phyloP scores from a whole-genome alignment of 768 basidiomycete species.

The Daedaleopsis sinensis region DNA sequence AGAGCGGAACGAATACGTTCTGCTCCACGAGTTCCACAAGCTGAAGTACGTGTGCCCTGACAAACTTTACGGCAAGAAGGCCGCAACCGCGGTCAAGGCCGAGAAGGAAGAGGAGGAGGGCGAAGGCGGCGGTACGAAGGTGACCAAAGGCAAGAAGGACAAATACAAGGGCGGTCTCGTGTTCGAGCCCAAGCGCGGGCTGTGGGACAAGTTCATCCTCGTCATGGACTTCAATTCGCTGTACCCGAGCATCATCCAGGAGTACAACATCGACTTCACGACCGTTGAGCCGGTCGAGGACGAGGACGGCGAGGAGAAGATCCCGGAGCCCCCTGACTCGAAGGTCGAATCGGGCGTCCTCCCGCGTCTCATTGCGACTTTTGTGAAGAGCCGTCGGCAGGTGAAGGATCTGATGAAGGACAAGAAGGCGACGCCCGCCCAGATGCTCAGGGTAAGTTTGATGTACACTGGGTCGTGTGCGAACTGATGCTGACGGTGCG shows the following conservation, averaged over 20 bases:
- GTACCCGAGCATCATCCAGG: slow-evolving; percentile 99
- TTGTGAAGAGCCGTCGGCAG: slow-evolving; percentile 85
- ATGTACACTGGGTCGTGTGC: background rate
- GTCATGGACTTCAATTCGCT: slow-evolving; percentile 99
- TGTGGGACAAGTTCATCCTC: slow-evolving; percentile 96
- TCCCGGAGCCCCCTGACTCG: slow-evolving; percentile 83
- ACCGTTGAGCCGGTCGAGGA: slow-evolving; percentile 78
- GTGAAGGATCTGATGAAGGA: slow-evolving; percentile 98
- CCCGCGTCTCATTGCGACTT: slow-evolving; percentile 96
- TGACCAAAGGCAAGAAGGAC: slow-evolving; percentile 74
- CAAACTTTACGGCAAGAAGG: slow-evolving; percentile 85
- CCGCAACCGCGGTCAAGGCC: slow-evolving; percentile 48
- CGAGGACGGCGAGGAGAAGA: slow-evolving; percentile 75
- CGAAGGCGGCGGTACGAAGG: slow-evolving; percentile 40
- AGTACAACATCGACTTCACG: slow-evolving; percentile 99
- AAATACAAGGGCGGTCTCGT: slow-evolving; percentile 99
- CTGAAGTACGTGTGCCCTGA: slow-evolving; percentile 97
- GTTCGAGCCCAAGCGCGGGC: slow-evolving; percentile 91
- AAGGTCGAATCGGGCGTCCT: slow-evolving; percentile 83
- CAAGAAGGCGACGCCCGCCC: slow-evolving; percentile 65
- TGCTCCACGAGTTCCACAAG: slow-evolving; percentile 96
- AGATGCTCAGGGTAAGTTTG: slow-evolving; percentile 73
- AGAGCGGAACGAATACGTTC: slow-evolving; percentile 98
- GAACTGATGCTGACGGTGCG: background rate
- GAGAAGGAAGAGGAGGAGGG: slow-evolving; percentile 53